These are phyloP conservation scores for Phanerodontia chrysosporium DNA, from an alignment of 768 basidiomycete species.

Conservation along the genomic window DNA sequence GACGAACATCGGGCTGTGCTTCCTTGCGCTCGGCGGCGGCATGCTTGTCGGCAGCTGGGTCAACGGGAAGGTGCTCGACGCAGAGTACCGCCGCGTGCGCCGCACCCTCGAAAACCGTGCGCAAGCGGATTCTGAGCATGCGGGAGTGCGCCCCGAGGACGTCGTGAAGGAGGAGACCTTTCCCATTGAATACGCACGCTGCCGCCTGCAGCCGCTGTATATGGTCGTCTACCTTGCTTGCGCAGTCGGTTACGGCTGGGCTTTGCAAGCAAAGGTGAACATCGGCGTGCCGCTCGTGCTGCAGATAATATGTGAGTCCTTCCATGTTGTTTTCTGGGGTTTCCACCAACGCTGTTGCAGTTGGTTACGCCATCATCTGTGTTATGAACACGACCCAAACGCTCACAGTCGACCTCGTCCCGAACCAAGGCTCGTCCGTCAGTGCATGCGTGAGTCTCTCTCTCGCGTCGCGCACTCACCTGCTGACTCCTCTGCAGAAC, in stretches of 20 bases:
- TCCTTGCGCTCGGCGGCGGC: constrained; percentile 70
- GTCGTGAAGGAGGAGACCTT: constrained; percentile 36
- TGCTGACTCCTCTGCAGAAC: constrained; percentile 39
- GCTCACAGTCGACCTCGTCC: constrained; percentile 60
- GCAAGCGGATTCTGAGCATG: constrained; percentile 21
- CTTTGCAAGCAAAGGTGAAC: constrained; percentile 41
- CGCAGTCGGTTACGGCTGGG: constrained; percentile 59
- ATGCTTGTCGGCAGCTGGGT: constrained; percentile 56
- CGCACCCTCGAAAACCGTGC: constrained; percentile 19
- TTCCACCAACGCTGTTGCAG: constrained; percentile 26
- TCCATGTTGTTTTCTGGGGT: neutral
- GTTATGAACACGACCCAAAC: constrained; percentile 58
- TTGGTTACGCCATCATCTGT: constrained; percentile 42
- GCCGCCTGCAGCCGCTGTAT: constrained; percentile 42
- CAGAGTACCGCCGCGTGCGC: constrained; percentile 40
- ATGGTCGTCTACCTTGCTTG: constrained; percentile 35
- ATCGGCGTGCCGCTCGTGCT: constrained; percentile 54
- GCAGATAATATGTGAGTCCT: constrained; percentile 30
- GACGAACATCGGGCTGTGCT: constrained; percentile 71
- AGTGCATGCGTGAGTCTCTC: constrained; percentile 59
- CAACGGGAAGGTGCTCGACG: constrained; percentile 62
- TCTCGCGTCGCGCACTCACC: neutral
- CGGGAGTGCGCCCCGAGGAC: constrained; percentile 13
- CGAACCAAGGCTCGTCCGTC: constrained; percentile 57
- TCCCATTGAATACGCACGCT: constrained; percentile 56